Conservation (phyloP, 768 basidiomycete genomes). For the Russula compacta region DNA sequence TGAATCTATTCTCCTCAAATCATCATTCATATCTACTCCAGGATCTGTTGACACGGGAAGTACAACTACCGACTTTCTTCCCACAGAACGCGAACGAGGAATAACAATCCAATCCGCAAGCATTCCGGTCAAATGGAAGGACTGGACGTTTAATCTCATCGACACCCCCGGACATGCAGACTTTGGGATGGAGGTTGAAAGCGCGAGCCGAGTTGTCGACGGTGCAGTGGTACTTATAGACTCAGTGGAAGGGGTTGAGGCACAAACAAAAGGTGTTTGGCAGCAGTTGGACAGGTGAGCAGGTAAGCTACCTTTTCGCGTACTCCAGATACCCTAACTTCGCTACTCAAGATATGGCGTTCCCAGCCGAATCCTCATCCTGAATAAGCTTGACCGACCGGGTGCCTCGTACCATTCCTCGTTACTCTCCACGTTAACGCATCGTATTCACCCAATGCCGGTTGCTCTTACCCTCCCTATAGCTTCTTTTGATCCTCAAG, state of each 20-base stretch:
- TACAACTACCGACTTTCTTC: conserved; percentile 84
- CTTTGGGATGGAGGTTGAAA: conserved; percentile 96
- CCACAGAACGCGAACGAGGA: conserved; percentile 81
- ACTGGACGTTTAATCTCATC: conserved; percentile 79
- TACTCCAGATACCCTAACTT: neutral
- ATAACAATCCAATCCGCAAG: conserved; percentile 92
- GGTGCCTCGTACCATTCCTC: conserved; percentile 74
- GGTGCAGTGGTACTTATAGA: conserved; percentile 85
- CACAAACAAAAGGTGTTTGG: conserved; percentile 88
- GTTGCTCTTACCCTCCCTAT: conserved; percentile 63
- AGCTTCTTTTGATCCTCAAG: conserved; percentile 58
- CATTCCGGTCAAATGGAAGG: conserved; percentile 79
- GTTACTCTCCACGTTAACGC: conserved; percentile 58
- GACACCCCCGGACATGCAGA: conserved; percentile 92
- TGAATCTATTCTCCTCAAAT: conserved; percentile 74
- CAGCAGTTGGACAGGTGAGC: conserved; percentile 71
- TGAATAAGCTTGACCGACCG: conserved; percentile 84
- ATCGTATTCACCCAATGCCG: conserved; percentile 70
- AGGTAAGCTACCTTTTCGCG: conserved; percentile 23
- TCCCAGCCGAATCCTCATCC: conserved; percentile 63
- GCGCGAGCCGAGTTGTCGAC: conserved; percentile 83
- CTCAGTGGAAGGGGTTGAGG: conserved; percentile 86
- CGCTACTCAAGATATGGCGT: conserved; percentile 58
- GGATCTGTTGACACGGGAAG: conserved; percentile 87
- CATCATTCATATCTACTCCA: conserved; percentile 59